phyloP scores from a whole-genome alignment of 1,284 basidiomycete genomes.

The Omphalotus olearius region DNA sequence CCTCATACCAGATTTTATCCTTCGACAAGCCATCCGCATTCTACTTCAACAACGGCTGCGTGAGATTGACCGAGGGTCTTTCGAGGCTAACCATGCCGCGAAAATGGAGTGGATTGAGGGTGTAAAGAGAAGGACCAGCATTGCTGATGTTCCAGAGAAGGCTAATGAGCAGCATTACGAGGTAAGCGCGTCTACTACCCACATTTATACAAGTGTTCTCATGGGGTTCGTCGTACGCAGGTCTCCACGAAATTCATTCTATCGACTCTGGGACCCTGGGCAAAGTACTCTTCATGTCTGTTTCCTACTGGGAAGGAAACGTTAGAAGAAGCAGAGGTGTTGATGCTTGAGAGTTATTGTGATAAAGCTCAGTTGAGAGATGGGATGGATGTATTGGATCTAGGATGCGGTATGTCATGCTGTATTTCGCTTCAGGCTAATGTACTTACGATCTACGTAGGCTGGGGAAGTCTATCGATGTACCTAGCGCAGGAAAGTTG shows the following conservation, averaged over 20 bases:
- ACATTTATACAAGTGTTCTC: no score
- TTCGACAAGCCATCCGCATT: slow-evolving; percentile 56
- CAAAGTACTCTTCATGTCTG: slow-evolving; percentile 56
- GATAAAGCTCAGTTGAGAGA: slow-evolving; percentile 62
- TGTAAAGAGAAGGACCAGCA: slow-evolving; percentile 45
- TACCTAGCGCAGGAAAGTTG: slow-evolving; percentile 59
- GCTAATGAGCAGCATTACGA: slow-evolving; percentile 83
- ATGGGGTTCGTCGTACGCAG: no score
- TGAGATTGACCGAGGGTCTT: slow-evolving; percentile 57
- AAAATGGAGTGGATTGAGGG: slow-evolving; percentile 65
- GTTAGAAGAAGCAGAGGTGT: slow-evolving; percentile 63
- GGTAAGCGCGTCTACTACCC: slow-evolving; percentile 35
- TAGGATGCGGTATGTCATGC: slow-evolving; percentile 58
- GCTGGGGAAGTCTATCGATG: slow-evolving; percentile 72
- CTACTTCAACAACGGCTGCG: slow-evolving; percentile 58
- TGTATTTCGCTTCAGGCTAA: background rate
- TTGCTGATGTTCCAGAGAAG: slow-evolving; percentile 66
- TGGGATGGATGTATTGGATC: slow-evolving; percentile 65
- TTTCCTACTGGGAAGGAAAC: slow-evolving; percentile 66
- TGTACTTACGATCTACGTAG: slow-evolving; percentile 23
- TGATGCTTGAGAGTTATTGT: slow-evolving; percentile 73
- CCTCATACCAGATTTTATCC: slow-evolving; percentile 57
- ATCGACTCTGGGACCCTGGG: slow-evolving; percentile 15
- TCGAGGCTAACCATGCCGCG: slow-evolving; percentile 59
- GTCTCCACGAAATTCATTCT: slow-evolving; percentile 68